Evolutionary conservation across 495 filamentous ascomycete species (phyloP), one percentile per base, ranked within the genome.

Genomic region (Aspergillus egyptiacus): DNA sequence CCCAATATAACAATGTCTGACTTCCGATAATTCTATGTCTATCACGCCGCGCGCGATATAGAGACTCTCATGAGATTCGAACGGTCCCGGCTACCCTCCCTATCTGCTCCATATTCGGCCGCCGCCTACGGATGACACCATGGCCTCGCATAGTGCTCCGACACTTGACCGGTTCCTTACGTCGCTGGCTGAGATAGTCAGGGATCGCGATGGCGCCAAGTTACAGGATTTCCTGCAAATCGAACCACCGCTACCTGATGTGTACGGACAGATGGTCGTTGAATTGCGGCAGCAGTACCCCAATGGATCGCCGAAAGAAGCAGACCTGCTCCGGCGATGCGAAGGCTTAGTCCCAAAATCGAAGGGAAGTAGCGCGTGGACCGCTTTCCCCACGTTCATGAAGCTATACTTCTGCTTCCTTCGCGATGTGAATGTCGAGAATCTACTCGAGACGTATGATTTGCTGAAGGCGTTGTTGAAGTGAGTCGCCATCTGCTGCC

Each of bases 341-440:
- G 72, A 69, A 33, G 59, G 53, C 0, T 62, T 83, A 20, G 73
- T 93, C 66, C 84, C 45, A 69, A 79, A 60, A 64, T 65, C 49
- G 60, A 82, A 51, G 70, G 77, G 81, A 54, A 79, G 81, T 15
- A 78, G 79, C 9, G 72, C 85, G 1, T 93, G 87, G 85, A 74
- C 79, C 0, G 77, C 82, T 0, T 91, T 95, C 58, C 71, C 81
- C 25, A 76, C 79, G 0, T 91, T 94, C 59, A 76, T 91, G 61
- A 83, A 79, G 58, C 79, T 84, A 20, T 96, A 93, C 56, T 75
- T 94, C 41, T 70, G 72, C 25, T 96, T 88, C 57, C 76, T 90
- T 65, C 75, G 88, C 33, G 87, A 91, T 55, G 80, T 89, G 17
- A 77, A 89, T 57, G 81, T 86, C 22, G 72, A 81, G 3, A 83